Percentiles rank a stretch among this genome's conserved stretches.
phyloP scores from a whole-genome alignment of 2,329 filamentous ascomycete species.

The Ciborinia camelliae region DNA sequence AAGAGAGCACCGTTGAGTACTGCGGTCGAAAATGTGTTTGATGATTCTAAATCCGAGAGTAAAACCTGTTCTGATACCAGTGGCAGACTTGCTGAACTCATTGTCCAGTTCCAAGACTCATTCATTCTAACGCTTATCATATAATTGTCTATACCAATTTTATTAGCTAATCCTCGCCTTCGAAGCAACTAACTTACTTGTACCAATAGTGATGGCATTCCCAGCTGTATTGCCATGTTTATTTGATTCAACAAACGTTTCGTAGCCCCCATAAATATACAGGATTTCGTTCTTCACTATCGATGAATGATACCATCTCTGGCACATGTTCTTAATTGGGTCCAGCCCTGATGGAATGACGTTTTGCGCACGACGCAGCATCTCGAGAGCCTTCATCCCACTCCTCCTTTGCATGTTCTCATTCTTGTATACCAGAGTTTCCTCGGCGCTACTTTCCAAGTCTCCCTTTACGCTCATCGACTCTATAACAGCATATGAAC shows the following conservation, averaged over 20 bases:
- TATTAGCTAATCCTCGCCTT: neutral
- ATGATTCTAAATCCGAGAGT: constrained; percentile 13
- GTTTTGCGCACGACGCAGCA: constrained; percentile 11
- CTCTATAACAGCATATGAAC: neutral
- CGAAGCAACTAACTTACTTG: constrained; percentile 20
- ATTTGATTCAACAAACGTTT: constrained; percentile 16
- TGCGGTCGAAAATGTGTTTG: constrained; percentile 8
- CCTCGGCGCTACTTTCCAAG: neutral
- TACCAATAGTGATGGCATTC: constrained; percentile 14
- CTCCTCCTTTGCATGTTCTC: neutral
- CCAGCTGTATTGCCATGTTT: constrained; percentile 2
- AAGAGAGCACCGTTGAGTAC: constrained; percentile 19
- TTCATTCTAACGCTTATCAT: constrained; percentile 21
- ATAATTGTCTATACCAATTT: constrained; percentile 17
- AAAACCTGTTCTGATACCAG: constrained; percentile 14
- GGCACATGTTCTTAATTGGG: constrained; percentile 18
- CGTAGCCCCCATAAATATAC: constrained; percentile 17
- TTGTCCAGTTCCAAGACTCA: constrained; percentile 23
- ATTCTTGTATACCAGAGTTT: neutral
- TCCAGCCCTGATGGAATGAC: constrained; percentile 10
- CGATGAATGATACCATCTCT: constrained; percentile 18
- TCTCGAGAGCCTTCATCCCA: constrained; percentile 3
- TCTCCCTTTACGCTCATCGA: neutral
- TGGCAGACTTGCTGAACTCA: constrained; percentile 8
- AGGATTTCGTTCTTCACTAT: constrained; percentile 14